Evolutionary conservation across 495 filamentous ascomycete genomes (phyloP).

Genomic region (Staphylotrichum longicolle): DNA sequence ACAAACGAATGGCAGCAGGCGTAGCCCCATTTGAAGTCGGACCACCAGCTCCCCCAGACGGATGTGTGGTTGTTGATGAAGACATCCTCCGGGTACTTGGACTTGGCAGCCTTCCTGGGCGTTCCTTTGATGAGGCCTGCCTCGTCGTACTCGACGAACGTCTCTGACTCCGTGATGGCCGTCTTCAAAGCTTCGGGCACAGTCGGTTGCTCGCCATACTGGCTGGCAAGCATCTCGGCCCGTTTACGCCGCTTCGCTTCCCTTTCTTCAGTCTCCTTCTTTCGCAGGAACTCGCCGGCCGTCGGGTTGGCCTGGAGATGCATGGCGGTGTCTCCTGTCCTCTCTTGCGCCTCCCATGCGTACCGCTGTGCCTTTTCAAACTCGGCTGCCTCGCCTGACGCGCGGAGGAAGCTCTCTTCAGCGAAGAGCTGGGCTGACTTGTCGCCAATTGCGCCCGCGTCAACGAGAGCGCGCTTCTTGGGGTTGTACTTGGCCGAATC

Average conservation of each 20-base stretch:
- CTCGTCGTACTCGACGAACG: conserved; percentile 95
- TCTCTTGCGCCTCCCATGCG: conserved; percentile 94
- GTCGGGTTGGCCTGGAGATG: conserved; percentile 97
- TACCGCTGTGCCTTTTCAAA: conserved; percentile 87
- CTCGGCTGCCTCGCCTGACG: conserved; percentile 89
- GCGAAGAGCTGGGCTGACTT: conserved; percentile 83
- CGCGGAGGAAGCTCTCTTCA: conserved; percentile 89
- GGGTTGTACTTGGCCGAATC: conserved; percentile 98
- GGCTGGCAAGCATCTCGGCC: conserved; percentile 70
- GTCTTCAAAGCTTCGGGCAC: conserved; percentile 61
- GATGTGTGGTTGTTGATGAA: conserved; percentile 86
- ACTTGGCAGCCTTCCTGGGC: conserved; percentile 70
- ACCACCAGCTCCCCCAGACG: conserved; percentile 98
- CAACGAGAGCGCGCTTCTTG: conserved; percentile 92
- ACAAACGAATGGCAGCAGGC: conserved; percentile 88
- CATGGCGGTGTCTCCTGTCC: conserved; percentile 64
- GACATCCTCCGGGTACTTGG: conserved; percentile 88
- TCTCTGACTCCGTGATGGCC: conserved; percentile 74
- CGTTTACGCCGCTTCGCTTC: conserved; percentile 65
- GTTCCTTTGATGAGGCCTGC: conserved; percentile 83
- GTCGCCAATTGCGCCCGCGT: conserved; percentile 78
- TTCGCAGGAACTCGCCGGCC: conserved; percentile 77
- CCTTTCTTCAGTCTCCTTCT: conserved; percentile 69
- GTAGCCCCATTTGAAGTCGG: conserved; percentile 94
- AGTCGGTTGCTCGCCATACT: conserved; percentile 77